Percentiles rank a stretch among this genome's conserved stretches.
phyloP scores from a whole-genome alignment of 805 yeast genomes.

The Sugiyamaella chiloensis region DNA sequence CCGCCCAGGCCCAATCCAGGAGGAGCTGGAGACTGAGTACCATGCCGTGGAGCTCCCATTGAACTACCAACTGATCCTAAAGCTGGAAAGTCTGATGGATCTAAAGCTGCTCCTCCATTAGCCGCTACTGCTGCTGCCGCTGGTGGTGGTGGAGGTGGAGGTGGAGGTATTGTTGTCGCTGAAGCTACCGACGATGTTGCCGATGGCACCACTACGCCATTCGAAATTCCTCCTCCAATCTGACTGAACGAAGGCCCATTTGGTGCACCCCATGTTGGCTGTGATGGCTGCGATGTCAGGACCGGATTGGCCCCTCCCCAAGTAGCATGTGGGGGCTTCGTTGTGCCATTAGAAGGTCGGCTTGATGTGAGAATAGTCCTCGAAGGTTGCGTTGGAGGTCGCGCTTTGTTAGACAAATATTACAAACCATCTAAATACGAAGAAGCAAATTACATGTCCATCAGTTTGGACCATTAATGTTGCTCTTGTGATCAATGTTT shows the following conservation, averaged over 20 bases:
- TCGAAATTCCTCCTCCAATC: too few species aligned
- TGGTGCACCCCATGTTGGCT: not conserved
- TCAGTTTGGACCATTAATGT: too few species aligned
- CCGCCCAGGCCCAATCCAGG: constrained; percentile 15
- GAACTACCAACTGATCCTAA: constrained; percentile 25
- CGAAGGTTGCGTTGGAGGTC: not conserved
- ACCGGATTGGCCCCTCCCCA: not conserved
- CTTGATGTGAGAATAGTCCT: not conserved
- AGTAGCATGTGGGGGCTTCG: not conserved
- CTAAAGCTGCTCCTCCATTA: constrained; percentile 13
- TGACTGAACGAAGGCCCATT: too few species aligned
- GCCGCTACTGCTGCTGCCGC: constrained; percentile 1
- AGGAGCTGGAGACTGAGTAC: constrained; percentile 12
- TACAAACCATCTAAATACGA: too few species aligned
- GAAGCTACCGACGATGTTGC: too few species aligned
- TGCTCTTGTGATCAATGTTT: too few species aligned
- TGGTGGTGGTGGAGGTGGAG: too few species aligned
- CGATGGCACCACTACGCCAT: too few species aligned
- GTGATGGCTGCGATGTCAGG: constrained; percentile 1
- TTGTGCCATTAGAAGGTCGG: constrained; percentile 1
- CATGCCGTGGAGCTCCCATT: constrained; percentile 11
- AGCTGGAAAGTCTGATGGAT: constrained; percentile 28
- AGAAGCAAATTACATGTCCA: too few species aligned
- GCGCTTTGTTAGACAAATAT: not conserved
- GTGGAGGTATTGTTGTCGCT: too few species aligned